A percentile compares a stretch with the other conserved stretches of the same genome.
Conservation (phyloP, 768 basidiomycete species). For the Russula emetica region DNA sequence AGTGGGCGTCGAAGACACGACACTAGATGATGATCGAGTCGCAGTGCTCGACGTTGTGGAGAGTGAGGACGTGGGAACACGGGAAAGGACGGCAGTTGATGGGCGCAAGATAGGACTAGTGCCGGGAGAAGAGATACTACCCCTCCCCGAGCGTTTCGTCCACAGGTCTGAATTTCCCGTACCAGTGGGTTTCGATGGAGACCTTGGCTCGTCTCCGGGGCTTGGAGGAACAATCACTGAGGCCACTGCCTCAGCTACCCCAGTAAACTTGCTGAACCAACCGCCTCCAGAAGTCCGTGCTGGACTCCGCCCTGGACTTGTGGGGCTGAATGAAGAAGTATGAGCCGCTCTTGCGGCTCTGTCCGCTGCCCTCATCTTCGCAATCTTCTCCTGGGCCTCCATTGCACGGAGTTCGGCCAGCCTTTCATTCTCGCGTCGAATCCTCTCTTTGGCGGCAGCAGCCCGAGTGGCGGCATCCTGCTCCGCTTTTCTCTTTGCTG, state of each 20-base stretch:
- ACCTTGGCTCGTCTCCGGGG: neutral
- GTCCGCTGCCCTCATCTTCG: conserved; percentile 4
- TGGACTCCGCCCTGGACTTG: conserved; percentile 13
- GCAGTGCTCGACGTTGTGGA: neutral
- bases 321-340: neutral
- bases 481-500: neutral
- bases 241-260: neutral
- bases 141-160: neutral
- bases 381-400: neutral
- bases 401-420: neutral
- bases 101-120: neutral
- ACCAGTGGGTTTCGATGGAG: neutral
- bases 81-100: neutral
- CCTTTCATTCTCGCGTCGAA: neutral
- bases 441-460: neutral
- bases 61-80: neutral
- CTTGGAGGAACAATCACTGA: conserved; percentile 1
- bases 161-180: neutral
- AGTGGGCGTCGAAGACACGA: conserved; percentile 8
- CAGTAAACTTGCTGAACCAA: neutral
- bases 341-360: conserved; percentile 2
- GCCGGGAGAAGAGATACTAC: neutral
- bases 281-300: neutral
- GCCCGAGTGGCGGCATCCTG: neutral
- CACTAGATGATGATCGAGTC: neutral